A percentile compares a stretch with the other conserved stretches of the same genome.
Evolutionary conservation across 2,329 filamentous ascomycete genomes (phyloP).

Genomic region (Fusarium virguliforme): DNA sequence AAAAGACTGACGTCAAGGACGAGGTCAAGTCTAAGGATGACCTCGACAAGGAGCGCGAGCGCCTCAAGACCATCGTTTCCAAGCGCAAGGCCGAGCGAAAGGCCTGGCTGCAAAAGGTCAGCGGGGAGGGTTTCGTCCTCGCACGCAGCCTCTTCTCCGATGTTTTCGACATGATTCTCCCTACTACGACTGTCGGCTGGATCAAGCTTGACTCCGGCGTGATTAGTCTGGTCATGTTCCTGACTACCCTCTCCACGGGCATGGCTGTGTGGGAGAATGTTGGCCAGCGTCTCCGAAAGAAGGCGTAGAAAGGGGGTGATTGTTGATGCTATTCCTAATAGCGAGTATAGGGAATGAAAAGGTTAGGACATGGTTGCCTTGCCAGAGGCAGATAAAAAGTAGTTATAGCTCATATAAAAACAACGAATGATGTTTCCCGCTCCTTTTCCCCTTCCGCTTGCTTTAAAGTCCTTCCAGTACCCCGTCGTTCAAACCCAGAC

Average conservation of each 20-base stretch:
- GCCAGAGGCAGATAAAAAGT: neutral
- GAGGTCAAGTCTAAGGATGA: constrained; percentile 43
- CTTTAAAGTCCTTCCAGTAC: neutral
- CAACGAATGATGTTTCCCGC: neutral
- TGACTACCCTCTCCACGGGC: constrained; percentile 74
- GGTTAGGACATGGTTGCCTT: neutral
- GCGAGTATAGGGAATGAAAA: neutral
- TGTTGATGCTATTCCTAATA: constrained; percentile 11
- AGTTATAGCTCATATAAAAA: neutral
- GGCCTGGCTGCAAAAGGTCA: constrained; percentile 52
- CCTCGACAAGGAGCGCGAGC: constrained; percentile 55
- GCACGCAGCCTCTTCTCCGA: constrained; percentile 70
- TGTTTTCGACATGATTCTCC: constrained; percentile 74
- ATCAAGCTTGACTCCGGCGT: constrained; percentile 65
- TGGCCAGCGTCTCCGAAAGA: constrained; percentile 47
- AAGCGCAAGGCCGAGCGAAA: constrained; percentile 55
- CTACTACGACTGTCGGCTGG: constrained; percentile 75
- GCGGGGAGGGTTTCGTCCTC: constrained; percentile 55
- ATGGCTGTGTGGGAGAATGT: constrained; percentile 74
- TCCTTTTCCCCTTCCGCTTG: neutral
- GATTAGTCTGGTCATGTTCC: constrained; percentile 72
- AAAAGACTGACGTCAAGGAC: constrained; percentile 38
- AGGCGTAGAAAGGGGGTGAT: constrained; percentile 24
- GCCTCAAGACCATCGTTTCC: constrained; percentile 55
- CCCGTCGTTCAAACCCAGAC: neutral